A percentile compares a stretch with the other conserved stretches of the same genome.
These are phyloP conservation scores for Puccinia novopanici DNA, from an alignment of 1,284 basidiomycete species.

Conservation along the genomic window DNA sequence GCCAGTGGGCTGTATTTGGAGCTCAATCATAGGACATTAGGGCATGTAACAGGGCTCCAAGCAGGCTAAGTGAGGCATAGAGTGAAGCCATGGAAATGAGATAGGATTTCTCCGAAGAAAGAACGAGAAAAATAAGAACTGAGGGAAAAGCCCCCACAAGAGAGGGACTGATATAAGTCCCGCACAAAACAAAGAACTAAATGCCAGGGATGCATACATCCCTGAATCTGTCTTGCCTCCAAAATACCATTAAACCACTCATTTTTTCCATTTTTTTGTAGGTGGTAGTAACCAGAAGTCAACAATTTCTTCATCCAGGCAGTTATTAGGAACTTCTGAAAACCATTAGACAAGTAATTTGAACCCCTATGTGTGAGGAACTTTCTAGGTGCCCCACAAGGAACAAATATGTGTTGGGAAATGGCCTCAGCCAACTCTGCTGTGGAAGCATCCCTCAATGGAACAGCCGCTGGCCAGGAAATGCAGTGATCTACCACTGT, in stretches of 20 bases:
- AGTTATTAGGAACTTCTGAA: background rate
- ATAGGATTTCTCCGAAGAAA: no score
- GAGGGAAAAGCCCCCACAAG: no score
- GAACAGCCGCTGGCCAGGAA: background rate
- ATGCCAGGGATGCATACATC: no score
- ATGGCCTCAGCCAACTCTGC: background rate
- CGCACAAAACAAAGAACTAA: no score
- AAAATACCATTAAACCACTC: constrained; percentile 48
- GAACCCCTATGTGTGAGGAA: background rate
- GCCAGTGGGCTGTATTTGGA: no score
- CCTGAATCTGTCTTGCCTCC: no score
- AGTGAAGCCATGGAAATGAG: no score
- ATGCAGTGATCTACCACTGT: background rate
- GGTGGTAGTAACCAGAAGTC: constrained; percentile 48
- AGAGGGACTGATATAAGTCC: no score
- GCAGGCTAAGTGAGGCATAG: no score
- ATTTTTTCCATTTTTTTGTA: constrained; percentile 42
- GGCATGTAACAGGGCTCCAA: no score
- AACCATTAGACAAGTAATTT: background rate
- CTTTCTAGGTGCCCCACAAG: background rate
- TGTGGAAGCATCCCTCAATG: background rate
- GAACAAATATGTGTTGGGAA: background rate
- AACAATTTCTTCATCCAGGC: background rate
- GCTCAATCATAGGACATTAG: no score
- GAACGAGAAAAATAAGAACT: no score